A percentile compares a stretch with the other conserved stretches of the same genome.
These are phyloP conservation scores for Tylopilus intermedius DNA, from an alignment of 768 basidiomycete genomes.

Conservation along the genomic window DNA sequence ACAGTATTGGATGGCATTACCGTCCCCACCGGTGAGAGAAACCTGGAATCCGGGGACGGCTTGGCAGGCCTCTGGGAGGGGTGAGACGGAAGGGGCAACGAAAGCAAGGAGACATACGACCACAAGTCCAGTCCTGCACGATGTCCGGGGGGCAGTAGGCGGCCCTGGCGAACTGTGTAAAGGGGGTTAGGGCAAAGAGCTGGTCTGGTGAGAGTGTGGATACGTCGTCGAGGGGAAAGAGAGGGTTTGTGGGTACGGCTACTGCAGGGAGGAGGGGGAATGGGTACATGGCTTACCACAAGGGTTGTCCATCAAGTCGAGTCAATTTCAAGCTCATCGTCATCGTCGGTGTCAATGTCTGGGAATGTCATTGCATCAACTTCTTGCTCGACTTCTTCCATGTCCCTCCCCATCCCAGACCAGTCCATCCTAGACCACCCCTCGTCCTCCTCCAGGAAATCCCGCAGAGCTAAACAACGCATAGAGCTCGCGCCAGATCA, in stretches of 20 bases:
- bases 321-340: neutral
- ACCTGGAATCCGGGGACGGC: conserved; percentile 38
- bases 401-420: conserved; percentile 18
- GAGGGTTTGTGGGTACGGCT: neutral
- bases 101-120: conserved; percentile 26
- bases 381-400: neutral
- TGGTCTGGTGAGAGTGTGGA: conserved; percentile 26
- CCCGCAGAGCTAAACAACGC: conserved; percentile 50
- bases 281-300: neutral
- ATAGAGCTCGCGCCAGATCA: conserved; percentile 73
- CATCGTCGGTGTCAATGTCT: neutral
- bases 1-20: conserved; percentile 46
- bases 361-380: neutral
- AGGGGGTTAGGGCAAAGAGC: conserved; percentile 40
- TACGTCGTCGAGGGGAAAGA: conserved; percentile 4
- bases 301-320: too few relatives aligned
- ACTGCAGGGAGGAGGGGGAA: conserved; percentile 1
- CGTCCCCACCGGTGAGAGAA: conserved; percentile 46
- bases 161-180: conserved; percentile 49
- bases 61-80: conserved; percentile 28
- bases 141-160: conserved; percentile 45
- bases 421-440: neutral
- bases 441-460: conserved; percentile 28
- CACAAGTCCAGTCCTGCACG: conserved; percentile 41
- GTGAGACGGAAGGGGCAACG: neutral